phyloP scores from a whole-genome alignment of 2,329 filamentous ascomycete genomes.

The Teratosphaeria pseudoeucalypti region DNA sequence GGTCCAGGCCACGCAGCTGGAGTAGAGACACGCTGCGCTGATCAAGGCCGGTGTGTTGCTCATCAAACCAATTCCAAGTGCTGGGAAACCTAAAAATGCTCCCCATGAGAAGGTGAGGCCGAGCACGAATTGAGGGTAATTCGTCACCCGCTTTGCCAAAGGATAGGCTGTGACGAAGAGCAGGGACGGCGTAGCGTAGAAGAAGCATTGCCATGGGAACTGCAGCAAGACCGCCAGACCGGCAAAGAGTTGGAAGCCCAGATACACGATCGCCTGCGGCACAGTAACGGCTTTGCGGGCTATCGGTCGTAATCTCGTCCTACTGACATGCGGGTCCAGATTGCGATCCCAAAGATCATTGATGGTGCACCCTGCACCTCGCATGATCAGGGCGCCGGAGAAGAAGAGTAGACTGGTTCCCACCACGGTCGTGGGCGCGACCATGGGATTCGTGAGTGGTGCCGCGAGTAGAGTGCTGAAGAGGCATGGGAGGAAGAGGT shows the following conservation, averaged over 20 bases:
- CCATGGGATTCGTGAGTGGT: slow-evolving; percentile 53
- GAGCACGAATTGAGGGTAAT: slow-evolving; percentile 77
- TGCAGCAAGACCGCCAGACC: slow-evolving; percentile 67
- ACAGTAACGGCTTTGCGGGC: slow-evolving; percentile 68
- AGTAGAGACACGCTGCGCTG: slow-evolving; percentile 60
- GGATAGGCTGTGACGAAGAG: slow-evolving; percentile 67
- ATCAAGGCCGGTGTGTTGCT: slow-evolving; percentile 50
- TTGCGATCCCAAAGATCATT: slow-evolving; percentile 88
- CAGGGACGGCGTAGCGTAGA: slow-evolving; percentile 66
- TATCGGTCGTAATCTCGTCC: slow-evolving; percentile 69
- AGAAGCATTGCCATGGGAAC: slow-evolving; percentile 63
- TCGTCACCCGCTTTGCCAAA: slow-evolving; percentile 72
- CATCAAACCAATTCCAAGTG: slow-evolving; percentile 67
- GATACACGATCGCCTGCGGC: slow-evolving; percentile 60
- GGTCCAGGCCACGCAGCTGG: slow-evolving; percentile 76
- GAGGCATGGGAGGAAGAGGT: slow-evolving; percentile 75
- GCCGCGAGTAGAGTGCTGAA: slow-evolving; percentile 77
- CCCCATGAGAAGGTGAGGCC: slow-evolving; percentile 85
- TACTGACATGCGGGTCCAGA: slow-evolving; percentile 67
- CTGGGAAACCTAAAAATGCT: slow-evolving; percentile 77
- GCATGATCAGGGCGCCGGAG: slow-evolving; percentile 70
- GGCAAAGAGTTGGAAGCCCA: slow-evolving; percentile 60
- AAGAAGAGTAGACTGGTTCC: slow-evolving; percentile 60
- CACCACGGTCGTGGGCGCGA: slow-evolving; percentile 50
- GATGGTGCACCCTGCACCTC: slow-evolving; percentile 77